Conservation (phyloP, 176 grass and related monocot species). For the Sorghum bicolor region DNA sequence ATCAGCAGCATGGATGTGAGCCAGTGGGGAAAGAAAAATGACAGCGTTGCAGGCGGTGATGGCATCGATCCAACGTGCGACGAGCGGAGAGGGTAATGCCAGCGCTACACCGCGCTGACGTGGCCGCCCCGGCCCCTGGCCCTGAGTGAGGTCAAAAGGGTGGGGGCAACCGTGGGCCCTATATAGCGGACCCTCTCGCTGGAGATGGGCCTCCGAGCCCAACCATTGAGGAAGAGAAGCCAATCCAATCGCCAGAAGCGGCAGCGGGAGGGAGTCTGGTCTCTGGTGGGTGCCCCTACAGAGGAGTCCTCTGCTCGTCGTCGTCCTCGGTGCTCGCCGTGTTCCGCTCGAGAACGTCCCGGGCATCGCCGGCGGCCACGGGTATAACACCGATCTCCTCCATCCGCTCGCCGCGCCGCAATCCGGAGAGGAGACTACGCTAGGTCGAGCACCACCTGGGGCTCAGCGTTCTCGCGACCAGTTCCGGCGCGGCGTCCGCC, state of each 20-base stretch:
- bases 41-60: background rate
- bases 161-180: background rate
- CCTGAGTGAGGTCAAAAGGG: background rate
- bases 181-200: background rate
- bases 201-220: background rate
- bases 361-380: too few species aligned
- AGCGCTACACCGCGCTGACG: background rate
- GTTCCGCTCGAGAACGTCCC: too few species aligned
- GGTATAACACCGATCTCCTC: too few species aligned
- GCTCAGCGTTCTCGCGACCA: too few species aligned
- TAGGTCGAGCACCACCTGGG: too few species aligned
- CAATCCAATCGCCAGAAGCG: background rate
- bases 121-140: background rate
- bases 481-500: too few species aligned
- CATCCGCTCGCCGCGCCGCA: too few species aligned
- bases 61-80: background rate
- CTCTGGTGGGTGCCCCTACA: background rate
- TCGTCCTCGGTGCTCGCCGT: too few species aligned
- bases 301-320: too few species aligned
- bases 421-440: too few species aligned
- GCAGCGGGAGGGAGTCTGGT: background rate
- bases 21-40: background rate
- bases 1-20: background rate
- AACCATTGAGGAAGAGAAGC: background rate
- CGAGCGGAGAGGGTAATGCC: constrained; percentile 17